Evolutionary conservation across 108 stramenopile genomes (phyloP), one percentile per base, ranked within the genome.

Genomic region (Mayamaea pseudoterrestris): DNA sequence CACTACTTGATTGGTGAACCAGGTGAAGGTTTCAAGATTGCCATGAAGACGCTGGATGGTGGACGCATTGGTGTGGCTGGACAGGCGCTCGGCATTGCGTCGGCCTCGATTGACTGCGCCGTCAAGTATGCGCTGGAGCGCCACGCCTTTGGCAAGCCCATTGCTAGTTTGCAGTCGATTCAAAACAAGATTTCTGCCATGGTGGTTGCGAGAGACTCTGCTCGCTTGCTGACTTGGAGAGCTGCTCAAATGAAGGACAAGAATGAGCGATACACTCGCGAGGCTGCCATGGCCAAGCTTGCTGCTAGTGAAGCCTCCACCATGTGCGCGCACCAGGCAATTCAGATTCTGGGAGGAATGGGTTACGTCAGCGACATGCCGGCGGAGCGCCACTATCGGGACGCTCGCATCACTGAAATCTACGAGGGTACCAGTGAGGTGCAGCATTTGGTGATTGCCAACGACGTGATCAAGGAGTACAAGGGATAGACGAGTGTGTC

Each of bases 391-490:
- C 77, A 93, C 58, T 98, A 98, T 55, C 72, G 96, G 20, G 96
- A 98, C 65, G 96, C 96, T 26, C 60, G 96, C 37, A 98, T 98
- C 55, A 98, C 96, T 5, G 96, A 98, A 55, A 98, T 98, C 54
- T 98, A 98, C 57, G 96, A 98, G 57, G 96, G 93, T 17, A 97
- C 93, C 8, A 81, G 76, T 45, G 93, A 97, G 46, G 76, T 97
- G 44, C 95, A 97, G 64, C 92, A 94, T 53, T 53, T 97, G 52
- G 95, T 97, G 11, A 95, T 98, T 52, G 93, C 94, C 1, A 71
- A 72, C 8, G 78, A 90, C 57, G 78, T 98, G 7, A 60, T 98
- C 44, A 98, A 98, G 66, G 93, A 92, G 53, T 94, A 93, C 61
- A 89, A 77, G 44, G 32, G 13, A 34, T 34, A 9, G 32, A 34